Conservation (phyloP, 2,329 filamentous ascomycete genomes). For the Aspergillus carbonarius region DNA sequence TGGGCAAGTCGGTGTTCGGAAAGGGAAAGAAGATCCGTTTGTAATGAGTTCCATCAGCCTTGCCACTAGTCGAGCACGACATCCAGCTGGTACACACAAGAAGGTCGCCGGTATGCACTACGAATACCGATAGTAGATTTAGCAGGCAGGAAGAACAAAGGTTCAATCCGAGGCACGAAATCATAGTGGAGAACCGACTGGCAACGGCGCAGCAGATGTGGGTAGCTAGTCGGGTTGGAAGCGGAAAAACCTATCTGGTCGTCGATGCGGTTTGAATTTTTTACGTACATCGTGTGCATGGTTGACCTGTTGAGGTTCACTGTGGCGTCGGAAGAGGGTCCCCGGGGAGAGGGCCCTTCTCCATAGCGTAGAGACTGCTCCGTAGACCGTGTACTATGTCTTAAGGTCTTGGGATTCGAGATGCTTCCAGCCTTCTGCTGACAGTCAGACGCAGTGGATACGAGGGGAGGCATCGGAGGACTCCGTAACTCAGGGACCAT, state of each 20-base stretch:
- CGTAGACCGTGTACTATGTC: constrained; percentile 30
- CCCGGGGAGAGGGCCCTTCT: neutral
- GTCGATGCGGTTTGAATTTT: neutral
- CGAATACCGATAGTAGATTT: too few relatives aligned
- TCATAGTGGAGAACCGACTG: neutral
- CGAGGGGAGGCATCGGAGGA: neutral
- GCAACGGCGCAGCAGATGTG: neutral
- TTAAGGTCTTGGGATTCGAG: neutral
- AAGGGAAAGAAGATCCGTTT: neutral
- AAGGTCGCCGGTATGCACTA: neutral
- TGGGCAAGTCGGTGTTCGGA: neutral
- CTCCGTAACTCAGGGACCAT: neutral
- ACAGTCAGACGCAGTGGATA: constrained; percentile 35
- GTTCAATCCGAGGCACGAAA: neutral
- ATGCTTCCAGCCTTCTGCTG: constrained; percentile 46
- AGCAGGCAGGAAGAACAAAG: neutral
- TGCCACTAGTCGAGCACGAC: neutral
- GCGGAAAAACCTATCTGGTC: neutral
- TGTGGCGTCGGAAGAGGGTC: neutral
- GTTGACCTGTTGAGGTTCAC: neutral
- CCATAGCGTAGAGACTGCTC: neutral
- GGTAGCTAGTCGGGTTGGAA: neutral
- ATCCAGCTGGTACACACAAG: neutral
- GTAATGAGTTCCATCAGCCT: neutral
- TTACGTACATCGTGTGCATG: neutral